phyloP scores from a whole-genome alignment of 1,284 basidiomycete species.

The Irpex sp. region DNA sequence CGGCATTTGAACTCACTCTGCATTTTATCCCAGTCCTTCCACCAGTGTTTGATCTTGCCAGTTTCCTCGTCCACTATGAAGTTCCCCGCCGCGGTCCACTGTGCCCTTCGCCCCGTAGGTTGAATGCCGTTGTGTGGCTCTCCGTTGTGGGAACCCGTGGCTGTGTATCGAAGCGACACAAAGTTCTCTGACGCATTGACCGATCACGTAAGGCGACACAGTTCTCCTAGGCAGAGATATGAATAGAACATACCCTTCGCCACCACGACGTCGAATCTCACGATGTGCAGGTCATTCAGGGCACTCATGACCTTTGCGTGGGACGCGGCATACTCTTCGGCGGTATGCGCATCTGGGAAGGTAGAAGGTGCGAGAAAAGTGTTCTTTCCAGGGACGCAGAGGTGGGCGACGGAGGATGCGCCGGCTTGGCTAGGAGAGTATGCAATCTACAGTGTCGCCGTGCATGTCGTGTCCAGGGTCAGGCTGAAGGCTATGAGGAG shows the following conservation, averaged over 20 bases:
- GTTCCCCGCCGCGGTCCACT: slow-evolving; percentile 16
- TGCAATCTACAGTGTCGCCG: slow-evolving; percentile 7
- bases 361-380: slow-evolving; percentile 14
- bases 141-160: slow-evolving; percentile 14
- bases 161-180: slow-evolving; percentile 13
- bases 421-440: slow-evolving; percentile 13
- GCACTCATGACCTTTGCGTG: slow-evolving; percentile 14
- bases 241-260: slow-evolving; percentile 8
- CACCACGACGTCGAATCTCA: slow-evolving; percentile 14
- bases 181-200: slow-evolving; percentile 11
- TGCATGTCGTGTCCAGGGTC: not conserved
- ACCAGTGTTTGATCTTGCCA: slow-evolving; percentile 14
- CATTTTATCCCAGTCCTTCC: slow-evolving; percentile 18
- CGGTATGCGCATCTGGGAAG: slow-evolving; percentile 13
- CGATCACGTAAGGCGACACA: not conserved
- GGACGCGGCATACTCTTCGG: slow-evolving; percentile 13
- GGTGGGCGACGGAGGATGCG: slow-evolving; percentile 9
- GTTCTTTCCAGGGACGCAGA: slow-evolving; percentile 9
- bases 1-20: slow-evolving; percentile 8
- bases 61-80: slow-evolving; percentile 13
- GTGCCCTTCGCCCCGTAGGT: slow-evolving; percentile 10
- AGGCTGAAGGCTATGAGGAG: not conserved
- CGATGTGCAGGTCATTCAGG: slow-evolving; percentile 13
- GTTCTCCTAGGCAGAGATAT: not conserved
- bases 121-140: slow-evolving; percentile 12